Evolutionary conservation across 495 filamentous ascomycete species (phyloP).

Genomic region (Penicillium goetzii): DNA sequence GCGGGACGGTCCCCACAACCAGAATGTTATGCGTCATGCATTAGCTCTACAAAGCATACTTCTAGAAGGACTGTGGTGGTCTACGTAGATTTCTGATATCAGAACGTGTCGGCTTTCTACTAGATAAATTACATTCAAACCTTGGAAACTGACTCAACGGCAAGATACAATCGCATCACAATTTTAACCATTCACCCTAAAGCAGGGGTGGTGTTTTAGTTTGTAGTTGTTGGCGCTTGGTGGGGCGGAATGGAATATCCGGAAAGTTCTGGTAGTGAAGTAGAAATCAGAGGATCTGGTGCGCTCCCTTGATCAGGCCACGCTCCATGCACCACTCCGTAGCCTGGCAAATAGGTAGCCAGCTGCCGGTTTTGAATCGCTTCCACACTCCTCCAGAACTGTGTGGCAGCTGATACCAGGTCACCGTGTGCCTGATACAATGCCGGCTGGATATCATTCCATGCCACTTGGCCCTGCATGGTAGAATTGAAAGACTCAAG

Average conservation of each 20-base stretch:
- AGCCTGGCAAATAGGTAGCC: constrained; percentile 22
- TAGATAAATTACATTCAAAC: constrained; percentile 4
- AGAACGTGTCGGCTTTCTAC: constrained; percentile 6
- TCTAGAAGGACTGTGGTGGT: constrained; percentile 7
- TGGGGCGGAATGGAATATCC: constrained; percentile 7
- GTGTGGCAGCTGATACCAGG: constrained; percentile 17
- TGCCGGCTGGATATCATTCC: constrained; percentile 22
- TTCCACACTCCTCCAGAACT: constrained; percentile 17
- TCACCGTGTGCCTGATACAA: constrained; percentile 22
- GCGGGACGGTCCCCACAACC: constrained; percentile 6
- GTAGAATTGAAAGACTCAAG: constrained; percentile 19
- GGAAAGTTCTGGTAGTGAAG: constrained; percentile 5
- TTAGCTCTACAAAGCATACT: constrained; percentile 5
- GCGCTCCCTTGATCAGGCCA: constrained; percentile 14
- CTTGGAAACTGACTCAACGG: constrained; percentile 3
- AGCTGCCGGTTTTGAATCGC: constrained; percentile 20
- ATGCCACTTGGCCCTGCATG: constrained; percentile 19
- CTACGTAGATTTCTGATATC: constrained; percentile 8
- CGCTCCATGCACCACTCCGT: constrained; percentile 17
- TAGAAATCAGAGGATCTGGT: constrained; percentile 8
- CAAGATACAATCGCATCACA: constrained; percentile 7
- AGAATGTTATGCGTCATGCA: constrained; percentile 8
- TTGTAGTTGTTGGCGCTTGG: constrained; percentile 6
- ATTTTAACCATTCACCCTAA: constrained; percentile 1
- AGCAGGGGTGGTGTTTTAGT: constrained; percentile 3